Base-by-base conservation (phyloP, 768 basidiomycete genomes). In the Hypsizygus marmoreus region DNA sequence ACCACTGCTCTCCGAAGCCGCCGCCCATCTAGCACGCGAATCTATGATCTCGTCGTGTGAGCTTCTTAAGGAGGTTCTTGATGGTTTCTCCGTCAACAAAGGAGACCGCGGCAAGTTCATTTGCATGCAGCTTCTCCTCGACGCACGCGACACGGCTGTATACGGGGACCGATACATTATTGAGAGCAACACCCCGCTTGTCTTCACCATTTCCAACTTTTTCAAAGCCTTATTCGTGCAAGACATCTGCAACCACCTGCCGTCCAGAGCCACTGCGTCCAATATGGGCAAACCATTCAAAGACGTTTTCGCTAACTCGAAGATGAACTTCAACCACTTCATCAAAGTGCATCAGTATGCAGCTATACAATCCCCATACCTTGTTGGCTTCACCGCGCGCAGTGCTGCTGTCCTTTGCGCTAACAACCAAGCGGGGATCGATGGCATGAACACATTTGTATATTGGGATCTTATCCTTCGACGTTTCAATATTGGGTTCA, bases 271-370 rank as follows among this genome's bases (percentile, higher is more conserved):
- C 20, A 20, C 23, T 25, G 4, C 3, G 13, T 11, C 13, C 13
- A 20, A 38, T 23, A 22, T n/a, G 6, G 37, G 37, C 23, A 35
- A 32, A 24, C 38, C 4, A 14, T 26, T 63, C 20, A 19, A 4
- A 17, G 39, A 52, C 2, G 49, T 45, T 16, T 65, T 66, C 47
- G 33, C 19, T 4, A 36, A 57, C 10, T 40, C 53, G 20, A 28
- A 34, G 9, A 53, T 65, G 31, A 56, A 65, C 46, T 69, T 67
- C 56, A 67, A 56, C 35, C 66, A 69, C 47, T 65, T 58, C 30
- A 50, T 69, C 54, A 62, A 63, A 40, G 58, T 62, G 10, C 49
- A 62, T 36, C 45, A 66, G 33, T 50, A 46, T 24, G 39, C 38
- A n/a, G 46, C 50, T 20, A 48, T 65, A 16, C 49, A 59, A 41